Evolutionary conservation across 2,329 filamentous ascomycete species (phyloP), one percentile per base, ranked within the genome.

Genomic region (Cladosporium austrohemisphaericum): DNA sequence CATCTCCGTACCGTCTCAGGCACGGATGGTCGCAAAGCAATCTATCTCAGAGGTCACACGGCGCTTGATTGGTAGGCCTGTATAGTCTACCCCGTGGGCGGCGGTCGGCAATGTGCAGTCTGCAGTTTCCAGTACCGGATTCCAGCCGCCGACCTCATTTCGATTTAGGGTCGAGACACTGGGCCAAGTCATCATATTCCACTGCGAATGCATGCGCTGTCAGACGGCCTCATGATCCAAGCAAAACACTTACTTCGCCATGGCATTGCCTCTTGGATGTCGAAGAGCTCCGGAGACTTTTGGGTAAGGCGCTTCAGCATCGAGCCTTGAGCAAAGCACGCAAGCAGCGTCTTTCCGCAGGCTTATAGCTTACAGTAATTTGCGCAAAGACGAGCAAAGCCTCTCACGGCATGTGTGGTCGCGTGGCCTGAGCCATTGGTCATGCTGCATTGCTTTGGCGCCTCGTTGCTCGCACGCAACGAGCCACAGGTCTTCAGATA

Each of bases 381-480:
- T 38, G 43, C 43, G 43, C 43, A 47, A 47, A 47, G 43, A 18
- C 32, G 43, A 32, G 43, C 43, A 47, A 47, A 47, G 43, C 11
- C 43, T 37, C 43, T 36, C 43, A 47, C 11, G 14, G 23, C 22
- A 28, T 29, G 8, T 31, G 26, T 8, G 23, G 10, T 20, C 18
- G n/a, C 25, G 25, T 41, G 38, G 38, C 38, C 31, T 25, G 14
- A 9, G 13, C 22, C 9, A 19, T 20, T 9, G 32, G 18, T 5
- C 18, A 19, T 19, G 18, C 11, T 20, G 32, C 32, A 36, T 36
- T 13, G 16, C 32, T 19, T 19, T 19, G 9, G 9, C 32, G 10
- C 32, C 32, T 19, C 16, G 20, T 36, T 19, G 11, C 18, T 19
- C 32, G 20, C 32, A 36, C 38, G 16, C n/a, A n/a, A n/a, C n/a